Evolutionary conservation across 176 grass and related monocot genomes (phyloP).

Genomic region (Puya raimondii): DNA sequence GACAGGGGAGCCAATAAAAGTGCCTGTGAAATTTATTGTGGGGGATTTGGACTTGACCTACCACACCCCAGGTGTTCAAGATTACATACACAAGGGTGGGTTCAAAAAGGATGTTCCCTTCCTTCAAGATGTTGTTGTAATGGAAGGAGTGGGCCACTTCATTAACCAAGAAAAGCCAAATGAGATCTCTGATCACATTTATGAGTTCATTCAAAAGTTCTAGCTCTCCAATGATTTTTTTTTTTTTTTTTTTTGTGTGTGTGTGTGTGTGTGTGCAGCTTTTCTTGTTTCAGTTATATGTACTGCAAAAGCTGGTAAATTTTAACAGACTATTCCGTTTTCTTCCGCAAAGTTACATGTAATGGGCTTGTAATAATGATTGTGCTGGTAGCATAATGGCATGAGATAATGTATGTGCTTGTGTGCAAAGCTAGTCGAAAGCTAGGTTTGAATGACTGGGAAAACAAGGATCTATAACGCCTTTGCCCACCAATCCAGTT

Average conservation of each 20-base stretch:
- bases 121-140: slow-evolving; percentile 58
- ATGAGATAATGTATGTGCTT: too few species aligned
- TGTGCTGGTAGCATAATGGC: too few species aligned
- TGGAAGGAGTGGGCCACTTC: slow-evolving; percentile 68
- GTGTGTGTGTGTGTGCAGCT: background rate
- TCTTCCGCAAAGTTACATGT: too few species aligned
- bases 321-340: too few species aligned
- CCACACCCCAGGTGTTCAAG: slow-evolving; percentile 36
- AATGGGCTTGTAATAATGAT: too few species aligned
- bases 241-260: background rate
- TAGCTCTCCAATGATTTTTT: background rate
- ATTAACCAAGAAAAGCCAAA: slow-evolving; percentile 65
- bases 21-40: slow-evolving; percentile 61
- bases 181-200: slow-evolving; percentile 71
- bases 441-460: too few species aligned
- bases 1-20: slow-evolving; percentile 45
- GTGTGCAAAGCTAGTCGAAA: too few species aligned
- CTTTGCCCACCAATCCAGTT: too few species aligned
- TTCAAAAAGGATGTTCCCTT: slow-evolving; percentile 48
- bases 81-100: slow-evolving; percentile 62
- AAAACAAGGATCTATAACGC: too few species aligned
- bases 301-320: too few species aligned
- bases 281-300: background rate
- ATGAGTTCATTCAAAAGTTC: slow-evolving; percentile 59
- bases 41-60: slow-evolving; percentile 62